These are phyloP conservation scores for Beauveria bassiana DNA, from an alignment of 2,329 filamentous ascomycete species.

Conservation along the genomic window DNA sequence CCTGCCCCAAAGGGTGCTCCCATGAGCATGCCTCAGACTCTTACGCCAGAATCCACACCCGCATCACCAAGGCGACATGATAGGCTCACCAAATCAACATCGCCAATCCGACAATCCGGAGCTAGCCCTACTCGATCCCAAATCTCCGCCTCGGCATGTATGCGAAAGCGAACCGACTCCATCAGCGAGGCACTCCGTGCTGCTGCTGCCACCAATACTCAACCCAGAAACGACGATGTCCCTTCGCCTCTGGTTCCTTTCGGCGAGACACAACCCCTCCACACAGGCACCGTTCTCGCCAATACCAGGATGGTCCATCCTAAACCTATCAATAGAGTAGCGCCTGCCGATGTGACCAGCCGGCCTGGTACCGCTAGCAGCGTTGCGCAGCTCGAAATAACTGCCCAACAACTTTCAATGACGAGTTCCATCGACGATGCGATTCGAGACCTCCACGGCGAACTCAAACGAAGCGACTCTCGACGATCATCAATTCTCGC, in stretches of 20 bases:
- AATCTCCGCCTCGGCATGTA: neutral
- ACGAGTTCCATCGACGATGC: slow-evolving; percentile 71
- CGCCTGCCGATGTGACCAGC: slow-evolving; percentile 48
- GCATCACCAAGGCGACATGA: neutral
- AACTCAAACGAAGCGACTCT: slow-evolving; percentile 63
- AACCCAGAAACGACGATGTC: neutral
- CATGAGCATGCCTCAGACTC: slow-evolving; percentile 6
- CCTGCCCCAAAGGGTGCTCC: slow-evolving; percentile 3
- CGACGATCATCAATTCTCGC: slow-evolving; percentile 55
- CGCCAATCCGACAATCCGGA: neutral
- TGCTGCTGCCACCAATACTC: neutral
- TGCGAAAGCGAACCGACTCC: slow-evolving; percentile 4
- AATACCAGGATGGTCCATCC: slow-evolving; percentile 34
- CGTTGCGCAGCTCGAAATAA: slow-evolving; percentile 67
- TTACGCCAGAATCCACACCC: slow-evolving; percentile 9
- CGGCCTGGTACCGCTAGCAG: slow-evolving; percentile 58
- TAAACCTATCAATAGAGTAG: slow-evolving; percentile 38
- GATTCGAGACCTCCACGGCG: slow-evolving; percentile 64
- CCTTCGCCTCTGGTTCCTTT: slow-evolving; percentile 4
- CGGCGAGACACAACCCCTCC: slow-evolving; percentile 19
- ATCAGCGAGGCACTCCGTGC: neutral
- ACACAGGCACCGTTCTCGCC: slow-evolving; percentile 33
- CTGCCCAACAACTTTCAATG: slow-evolving; percentile 65
- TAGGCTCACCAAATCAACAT: neutral
- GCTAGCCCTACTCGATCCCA: neutral